phyloP scores from a whole-genome alignment of 106 monocot species.

The Acorus calamus region DNA sequence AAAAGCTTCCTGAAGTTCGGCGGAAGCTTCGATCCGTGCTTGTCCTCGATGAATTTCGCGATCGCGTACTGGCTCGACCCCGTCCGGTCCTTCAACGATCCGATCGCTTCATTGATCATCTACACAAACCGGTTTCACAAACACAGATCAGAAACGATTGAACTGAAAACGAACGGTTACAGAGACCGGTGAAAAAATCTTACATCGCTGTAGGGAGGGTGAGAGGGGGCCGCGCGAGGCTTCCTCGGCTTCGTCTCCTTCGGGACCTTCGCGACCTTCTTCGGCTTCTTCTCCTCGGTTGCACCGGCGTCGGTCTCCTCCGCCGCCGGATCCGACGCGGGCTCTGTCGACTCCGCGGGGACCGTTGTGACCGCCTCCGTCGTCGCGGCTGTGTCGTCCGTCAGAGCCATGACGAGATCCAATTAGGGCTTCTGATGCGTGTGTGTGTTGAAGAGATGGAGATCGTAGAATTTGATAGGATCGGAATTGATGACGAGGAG shows the following conservation, averaged over 20 bases:
- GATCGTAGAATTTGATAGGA: background rate
- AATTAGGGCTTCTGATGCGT: background rate
- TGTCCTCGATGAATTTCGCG: constrained; percentile 70
- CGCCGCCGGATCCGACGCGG: no score
- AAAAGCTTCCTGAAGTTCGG: constrained; percentile 75
- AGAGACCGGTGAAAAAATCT: background rate
- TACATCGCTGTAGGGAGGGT: constrained; percentile 82
- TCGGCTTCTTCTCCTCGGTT: constrained; percentile 13
- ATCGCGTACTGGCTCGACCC: constrained; percentile 86
- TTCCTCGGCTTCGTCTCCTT: constrained; percentile 43
- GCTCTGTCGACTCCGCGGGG: background rate
- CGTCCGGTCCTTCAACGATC: constrained; percentile 60
- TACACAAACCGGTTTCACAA: no score
- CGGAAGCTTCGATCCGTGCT: constrained; percentile 47
- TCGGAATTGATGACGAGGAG: background rate
- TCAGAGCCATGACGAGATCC: background rate
- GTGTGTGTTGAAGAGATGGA: background rate
- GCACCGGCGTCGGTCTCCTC: background rate
- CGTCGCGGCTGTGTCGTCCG: constrained; percentile 13
- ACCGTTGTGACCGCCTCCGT: constrained; percentile 11
- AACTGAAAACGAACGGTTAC: no score
- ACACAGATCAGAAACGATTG: background rate
- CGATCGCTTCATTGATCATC: constrained; percentile 77
- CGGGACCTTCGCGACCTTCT: constrained; percentile 20
- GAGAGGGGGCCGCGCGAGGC: constrained; percentile 26